A percentile compares a stretch with the other conserved stretches of the same genome.
Evolutionary conservation across 306 rosid species (phyloP).

Genomic region (Abrus pulchellus): DNA sequence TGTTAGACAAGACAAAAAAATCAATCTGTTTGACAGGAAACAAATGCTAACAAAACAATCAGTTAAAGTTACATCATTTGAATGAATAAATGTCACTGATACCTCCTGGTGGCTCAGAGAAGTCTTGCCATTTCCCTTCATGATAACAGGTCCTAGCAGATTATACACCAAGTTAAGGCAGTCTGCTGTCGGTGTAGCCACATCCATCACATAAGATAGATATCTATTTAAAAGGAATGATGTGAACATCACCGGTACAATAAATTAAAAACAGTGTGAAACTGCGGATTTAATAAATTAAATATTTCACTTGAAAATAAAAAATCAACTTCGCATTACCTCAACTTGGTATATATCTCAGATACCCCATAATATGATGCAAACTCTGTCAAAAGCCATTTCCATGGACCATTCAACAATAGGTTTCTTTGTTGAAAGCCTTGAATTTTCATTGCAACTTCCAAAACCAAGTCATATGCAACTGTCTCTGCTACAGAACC

Average conservation of each 20-base stretch:
- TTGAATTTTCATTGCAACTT: conserved; percentile 94
- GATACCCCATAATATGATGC: conserved; percentile 96
- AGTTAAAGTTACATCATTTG: conserved; percentile 19
- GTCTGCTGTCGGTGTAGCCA: conserved; percentile 98
- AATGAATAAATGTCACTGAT: conserved; percentile 36
- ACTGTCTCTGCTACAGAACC: conserved; percentile 98
- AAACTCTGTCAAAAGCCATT: conserved; percentile 94
- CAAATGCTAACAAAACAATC: conserved; percentile 12
- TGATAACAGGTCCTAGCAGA: conserved; percentile 78
- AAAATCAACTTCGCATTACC: conserved; percentile 59
- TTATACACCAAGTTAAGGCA: conserved; percentile 84
- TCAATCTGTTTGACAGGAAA: conserved; percentile 28
- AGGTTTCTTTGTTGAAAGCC: conserved; percentile 90
- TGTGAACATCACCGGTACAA: conserved; percentile 28
- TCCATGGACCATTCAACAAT: conserved; percentile 87
- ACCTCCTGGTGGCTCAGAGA: conserved; percentile 99
- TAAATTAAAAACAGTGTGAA: conserved; percentile 13
- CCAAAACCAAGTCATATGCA: conserved; percentile 90
- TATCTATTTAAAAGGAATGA: conserved; percentile 60
- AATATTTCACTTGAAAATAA: conserved; percentile 34
- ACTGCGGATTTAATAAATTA: conserved; percentile 15
- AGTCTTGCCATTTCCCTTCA: conserved; percentile 84
- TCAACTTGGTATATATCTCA: conserved; percentile 85
- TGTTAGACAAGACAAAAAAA: conserved; percentile 49
- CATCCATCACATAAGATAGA: conserved; percentile 96